A percentile compares a stretch with the other conserved stretches of the same genome.
These are phyloP conservation scores for Dentipellis fragilis DNA, from an alignment of 768 basidiomycete genomes.

Conservation along the genomic window DNA sequence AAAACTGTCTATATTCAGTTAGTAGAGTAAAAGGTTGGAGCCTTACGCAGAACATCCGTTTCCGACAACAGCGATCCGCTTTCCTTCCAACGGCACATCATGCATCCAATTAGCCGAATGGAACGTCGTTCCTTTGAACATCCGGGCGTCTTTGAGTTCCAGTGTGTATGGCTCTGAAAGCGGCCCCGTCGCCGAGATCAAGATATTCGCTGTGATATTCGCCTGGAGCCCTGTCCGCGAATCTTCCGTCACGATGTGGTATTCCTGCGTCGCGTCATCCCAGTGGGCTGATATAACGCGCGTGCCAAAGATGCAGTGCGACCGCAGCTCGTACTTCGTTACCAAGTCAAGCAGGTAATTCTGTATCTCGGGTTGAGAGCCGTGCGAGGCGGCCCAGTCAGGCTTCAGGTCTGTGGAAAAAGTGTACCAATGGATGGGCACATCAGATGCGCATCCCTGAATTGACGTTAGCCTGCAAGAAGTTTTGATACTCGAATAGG, in stretches of 20 bases:
- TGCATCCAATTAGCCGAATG: slow-evolving; percentile 21
- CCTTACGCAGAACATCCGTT: slow-evolving; percentile 21
- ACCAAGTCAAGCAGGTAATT: background rate
- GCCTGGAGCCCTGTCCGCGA: background rate
- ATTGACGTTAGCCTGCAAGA: background rate
- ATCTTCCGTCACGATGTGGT: background rate
- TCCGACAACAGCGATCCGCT: slow-evolving; percentile 23
- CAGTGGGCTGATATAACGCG: background rate
- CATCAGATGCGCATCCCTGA: slow-evolving; percentile 1
- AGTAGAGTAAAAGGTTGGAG: no score
- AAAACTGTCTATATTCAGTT: no score
- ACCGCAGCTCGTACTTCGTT: background rate
- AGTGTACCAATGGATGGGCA: background rate
- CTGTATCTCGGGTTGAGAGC: background rate
- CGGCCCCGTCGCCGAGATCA: background rate
- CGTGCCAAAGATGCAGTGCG: background rate
- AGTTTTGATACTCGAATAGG: background rate
- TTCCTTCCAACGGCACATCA: slow-evolving; percentile 16
- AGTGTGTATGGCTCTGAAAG: background rate
- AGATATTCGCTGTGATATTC: background rate
- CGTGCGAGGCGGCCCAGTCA: background rate
- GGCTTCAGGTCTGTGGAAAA: background rate
- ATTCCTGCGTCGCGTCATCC: background rate
- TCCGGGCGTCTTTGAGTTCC: background rate
- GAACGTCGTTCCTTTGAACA: slow-evolving; percentile 11